Evolutionary conservation across 2,329 filamentous ascomycete genomes (phyloP).

Genomic region (Akanthomyces lecanii): DNA sequence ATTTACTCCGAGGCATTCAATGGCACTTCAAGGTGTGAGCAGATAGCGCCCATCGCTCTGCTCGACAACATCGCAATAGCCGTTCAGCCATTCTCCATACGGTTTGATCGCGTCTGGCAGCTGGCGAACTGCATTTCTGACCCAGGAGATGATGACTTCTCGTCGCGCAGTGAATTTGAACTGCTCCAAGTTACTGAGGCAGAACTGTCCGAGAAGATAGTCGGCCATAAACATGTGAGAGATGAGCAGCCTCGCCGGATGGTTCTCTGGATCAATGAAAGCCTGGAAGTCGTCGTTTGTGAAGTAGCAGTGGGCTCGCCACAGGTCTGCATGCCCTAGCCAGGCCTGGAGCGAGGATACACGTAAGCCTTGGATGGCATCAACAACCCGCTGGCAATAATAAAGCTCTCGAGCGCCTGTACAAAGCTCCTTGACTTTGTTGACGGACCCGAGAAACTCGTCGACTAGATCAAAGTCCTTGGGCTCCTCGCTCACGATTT

Average conservation of each 20-base stretch:
- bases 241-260: conserved; percentile 31
- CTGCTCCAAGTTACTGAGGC: conserved; percentile 21
- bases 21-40: conserved; percentile 22
- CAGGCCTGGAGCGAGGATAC: conserved; percentile 23
- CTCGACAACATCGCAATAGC: conserved; percentile 24
- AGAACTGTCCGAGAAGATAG: conserved; percentile 26
- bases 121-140: conserved; percentile 20
- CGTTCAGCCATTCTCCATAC: conserved; percentile 22
- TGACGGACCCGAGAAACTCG: conserved; percentile 22
- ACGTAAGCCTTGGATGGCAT: conserved; percentile 18
- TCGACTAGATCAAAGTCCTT: conserved; percentile 21
- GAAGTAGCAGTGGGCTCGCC: conserved; percentile 20
- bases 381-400: conserved; percentile 21
- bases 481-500: conserved; percentile 24
- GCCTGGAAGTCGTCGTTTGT: conserved; percentile 29
- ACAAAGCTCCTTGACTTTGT: conserved; percentile 21
- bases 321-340: conserved; percentile 22
- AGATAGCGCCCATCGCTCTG: conserved; percentile 26
- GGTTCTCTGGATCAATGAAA: conserved; percentile 29
- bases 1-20: background rate
- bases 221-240: conserved; percentile 35
- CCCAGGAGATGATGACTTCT: conserved; percentile 25
- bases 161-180: conserved; percentile 25
- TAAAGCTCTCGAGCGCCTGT: conserved; percentile 19
- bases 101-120: conserved; percentile 20